Conservation (phyloP, 2,329 filamentous ascomycete species). For the Talaromyces islandicus region DNA sequence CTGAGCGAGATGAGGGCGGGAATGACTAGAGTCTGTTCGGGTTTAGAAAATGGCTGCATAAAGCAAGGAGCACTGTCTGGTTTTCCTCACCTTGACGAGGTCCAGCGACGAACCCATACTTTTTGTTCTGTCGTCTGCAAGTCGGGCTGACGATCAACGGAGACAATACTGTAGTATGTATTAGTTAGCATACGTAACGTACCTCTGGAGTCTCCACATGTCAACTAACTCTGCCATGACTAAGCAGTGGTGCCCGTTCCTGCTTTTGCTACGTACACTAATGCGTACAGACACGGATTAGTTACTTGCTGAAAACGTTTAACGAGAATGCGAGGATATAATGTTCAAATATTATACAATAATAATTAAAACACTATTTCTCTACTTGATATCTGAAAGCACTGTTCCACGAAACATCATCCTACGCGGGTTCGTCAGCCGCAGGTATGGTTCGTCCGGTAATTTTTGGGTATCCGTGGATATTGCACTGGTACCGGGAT, state of each 20-base stretch:
- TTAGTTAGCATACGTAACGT: no score
- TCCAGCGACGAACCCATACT: conserved; percentile 10
- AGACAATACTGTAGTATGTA: no score
- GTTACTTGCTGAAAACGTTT: no score
- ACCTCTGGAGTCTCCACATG: no score
- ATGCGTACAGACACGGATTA: no score
- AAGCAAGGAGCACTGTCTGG: not conserved
- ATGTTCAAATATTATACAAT: no score
- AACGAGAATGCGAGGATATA: no score
- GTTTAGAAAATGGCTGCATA: conserved; percentile 1
- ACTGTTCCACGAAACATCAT: not conserved
- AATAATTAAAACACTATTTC: not conserved
- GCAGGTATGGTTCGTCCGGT: not conserved
- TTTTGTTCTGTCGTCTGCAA: not conserved
- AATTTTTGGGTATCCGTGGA: not conserved
- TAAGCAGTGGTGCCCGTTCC: not conserved
- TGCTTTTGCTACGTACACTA: not conserved
- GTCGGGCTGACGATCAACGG: not conserved
- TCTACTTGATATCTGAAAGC: not conserved
- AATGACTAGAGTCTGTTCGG: conserved; percentile 58
- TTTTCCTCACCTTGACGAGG: conserved; percentile 10
- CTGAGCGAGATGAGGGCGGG: conserved; percentile 65
- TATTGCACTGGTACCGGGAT: not conserved
- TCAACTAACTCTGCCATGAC: not conserved
- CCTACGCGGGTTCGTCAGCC: not conserved